Evolutionary conservation across 2,329 filamentous ascomycete species (phyloP).

Genomic region (Colletotrichum euphorbiae): DNA sequence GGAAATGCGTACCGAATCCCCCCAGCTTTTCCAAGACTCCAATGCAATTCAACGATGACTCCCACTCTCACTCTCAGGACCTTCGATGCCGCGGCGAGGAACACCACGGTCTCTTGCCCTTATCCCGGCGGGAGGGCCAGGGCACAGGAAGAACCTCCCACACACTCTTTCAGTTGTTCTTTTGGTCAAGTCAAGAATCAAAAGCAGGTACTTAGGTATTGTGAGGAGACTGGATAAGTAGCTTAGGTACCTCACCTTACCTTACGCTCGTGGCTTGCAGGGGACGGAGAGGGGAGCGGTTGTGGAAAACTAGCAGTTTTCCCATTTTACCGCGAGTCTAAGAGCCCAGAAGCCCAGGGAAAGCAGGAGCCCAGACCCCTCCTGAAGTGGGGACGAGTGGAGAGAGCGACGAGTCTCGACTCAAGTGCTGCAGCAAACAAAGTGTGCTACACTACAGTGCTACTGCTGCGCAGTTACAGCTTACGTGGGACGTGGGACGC

Average conservation of each 20-base stretch:
- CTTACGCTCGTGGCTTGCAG: neutral
- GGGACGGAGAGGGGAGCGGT: constrained; percentile 23
- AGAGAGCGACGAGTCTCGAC: constrained; percentile 33
- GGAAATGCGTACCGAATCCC: neutral
- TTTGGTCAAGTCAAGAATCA: no score
- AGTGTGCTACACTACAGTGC: constrained; percentile 22
- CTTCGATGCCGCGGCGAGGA: neutral
- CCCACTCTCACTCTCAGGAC: neutral
- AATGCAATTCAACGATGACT: neutral
- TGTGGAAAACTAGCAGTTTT: constrained; percentile 26
- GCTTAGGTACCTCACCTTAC: no score
- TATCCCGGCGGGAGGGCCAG: neutral
- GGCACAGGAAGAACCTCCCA: neutral
- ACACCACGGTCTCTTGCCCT: neutral
- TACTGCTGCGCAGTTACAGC: constrained; percentile 37
- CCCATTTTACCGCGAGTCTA: neutral
- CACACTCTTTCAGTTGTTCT: neutral
- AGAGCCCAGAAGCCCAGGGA: neutral
- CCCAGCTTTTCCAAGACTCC: neutral
- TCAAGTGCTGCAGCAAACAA: constrained; percentile 24
- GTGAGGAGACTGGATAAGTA: no score
- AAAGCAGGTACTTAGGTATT: no score
- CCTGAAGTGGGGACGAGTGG: constrained; percentile 1
- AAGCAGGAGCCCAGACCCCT: constrained; percentile 14
- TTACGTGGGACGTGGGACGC: constrained; percentile 29